Base-by-base conservation (phyloP, 805 yeast species). In the Candida coquimbonensis region DNA sequence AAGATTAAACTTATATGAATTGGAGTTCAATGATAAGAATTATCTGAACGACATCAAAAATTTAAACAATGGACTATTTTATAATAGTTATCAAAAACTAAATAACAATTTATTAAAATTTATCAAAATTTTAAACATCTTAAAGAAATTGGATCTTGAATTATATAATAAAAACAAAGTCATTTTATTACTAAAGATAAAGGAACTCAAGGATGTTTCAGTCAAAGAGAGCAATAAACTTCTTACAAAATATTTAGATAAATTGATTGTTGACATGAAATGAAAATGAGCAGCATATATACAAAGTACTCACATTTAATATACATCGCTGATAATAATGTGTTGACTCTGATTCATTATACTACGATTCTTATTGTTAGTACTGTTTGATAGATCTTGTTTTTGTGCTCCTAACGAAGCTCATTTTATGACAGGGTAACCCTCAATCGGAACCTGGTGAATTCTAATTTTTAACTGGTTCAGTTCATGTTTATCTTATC, bases 1-100 rank as follows among this genome's bases (percentile, higher is more conserved):
- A 35, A 35, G 19, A 35, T 35, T 35, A 19, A 35, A 17, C 21
- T 17, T 35, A 19, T 35, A 35, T 35, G 37, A 35, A 17, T 35
- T 35, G 21, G 16, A 48, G 24, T 36, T 38, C n/a, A 38, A 50
- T 21, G 43, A 41, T n/a, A 19, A 9, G 9, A 40, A 29, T 9
- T 29, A 29, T 29, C 13, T 29, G 9, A 29, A 29, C 13, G 41
- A 50, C 3, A 39, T 52, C 13, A 42, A 47, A 27, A 43, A 40
- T 38, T 11, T 52, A 31, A 50, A 46, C 24, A 44, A 46, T 40
- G 55, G 55, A 0, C 40, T 52, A 13, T 38, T 40, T 4, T 42
- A 36, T 31, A 9, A 34, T 13, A 31, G 34, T 14, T 49, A 50
- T 31, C 55, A 50, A 24, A 7, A 26, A 6, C 38, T 51, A 5